Percentiles rank a stretch among this genome's conserved stretches.
Conservation (phyloP, 73 alveolate species). For the Stentor roeselii region DNA sequence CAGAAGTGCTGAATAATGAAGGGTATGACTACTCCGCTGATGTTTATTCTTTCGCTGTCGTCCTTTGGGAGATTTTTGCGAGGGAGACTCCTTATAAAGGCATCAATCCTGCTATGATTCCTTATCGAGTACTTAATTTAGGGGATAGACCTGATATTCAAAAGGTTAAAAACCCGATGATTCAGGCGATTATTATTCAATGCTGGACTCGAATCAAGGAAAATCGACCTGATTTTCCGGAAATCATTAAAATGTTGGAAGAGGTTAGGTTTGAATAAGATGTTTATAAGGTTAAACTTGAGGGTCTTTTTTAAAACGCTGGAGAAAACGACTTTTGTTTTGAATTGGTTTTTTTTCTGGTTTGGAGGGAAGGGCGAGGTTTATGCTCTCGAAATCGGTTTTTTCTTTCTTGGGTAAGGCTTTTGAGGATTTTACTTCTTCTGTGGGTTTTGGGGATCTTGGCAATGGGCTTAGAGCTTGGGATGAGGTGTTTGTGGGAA, state of each 20-base stretch:
- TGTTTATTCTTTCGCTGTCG: slow-evolving; percentile 64
- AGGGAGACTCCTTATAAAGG: slow-evolving; percentile 54
- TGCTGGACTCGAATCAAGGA: slow-evolving; percentile 56
- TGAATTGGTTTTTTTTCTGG: too few species aligned
- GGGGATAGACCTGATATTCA: slow-evolving; percentile 34
- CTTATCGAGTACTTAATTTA: neutral
- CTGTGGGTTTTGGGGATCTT: too few species aligned
- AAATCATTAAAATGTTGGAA: neutral
- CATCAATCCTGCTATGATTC: neutral
- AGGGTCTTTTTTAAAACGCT: too few species aligned
- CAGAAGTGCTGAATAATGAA: slow-evolving; percentile 52
- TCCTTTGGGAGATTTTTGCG: slow-evolving; percentile 52
- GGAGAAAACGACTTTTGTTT: too few species aligned
- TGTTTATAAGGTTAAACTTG: too few species aligned
- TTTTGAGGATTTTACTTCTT: too few species aligned
- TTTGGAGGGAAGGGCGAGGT: too few species aligned
- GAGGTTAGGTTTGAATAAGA: too few species aligned
- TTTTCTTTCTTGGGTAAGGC: too few species aligned
- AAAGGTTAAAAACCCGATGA: slow-evolving; percentile 38
- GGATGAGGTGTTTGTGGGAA: too few species aligned
- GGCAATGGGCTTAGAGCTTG: too few species aligned
- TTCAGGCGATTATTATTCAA: slow-evolving; percentile 41
- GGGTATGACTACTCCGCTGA: slow-evolving; percentile 45
- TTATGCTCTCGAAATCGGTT: too few species aligned
- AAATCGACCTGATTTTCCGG: slow-evolving; percentile 50